Base-by-base conservation (phyloP, 495 filamentous ascomycete species). In the Trichoderma erinaceum region DNA sequence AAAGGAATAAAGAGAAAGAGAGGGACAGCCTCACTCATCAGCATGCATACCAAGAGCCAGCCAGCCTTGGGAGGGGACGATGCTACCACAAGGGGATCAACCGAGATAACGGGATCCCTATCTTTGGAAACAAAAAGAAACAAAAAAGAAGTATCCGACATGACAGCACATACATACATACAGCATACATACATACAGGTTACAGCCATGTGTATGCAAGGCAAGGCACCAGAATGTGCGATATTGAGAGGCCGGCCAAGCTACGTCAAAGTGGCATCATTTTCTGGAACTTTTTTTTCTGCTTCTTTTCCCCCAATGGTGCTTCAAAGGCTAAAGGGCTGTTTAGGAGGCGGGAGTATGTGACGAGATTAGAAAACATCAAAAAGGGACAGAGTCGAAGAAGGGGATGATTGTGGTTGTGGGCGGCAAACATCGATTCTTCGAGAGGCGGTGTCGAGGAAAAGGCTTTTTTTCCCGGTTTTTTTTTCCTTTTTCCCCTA, bases 231-330 rank as follows among this genome's bases (percentile, higher is more conserved):
- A 21, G n/a, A 15, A 15, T 12, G 5, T 61, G 56, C 25, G n/a
- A 29, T 27, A 18, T 32, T 18, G 56, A 61, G 25, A 35, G 56
- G 11, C 27, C 27, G 56, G 27, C 48, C 11, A 35, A 25, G 25
- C 56, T 61, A 61, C 56, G 56, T 61, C 56, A 61, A 61, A 11
- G 56, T 61, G 56, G 56, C 56, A 61, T 61, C 56, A 61, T 61
- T 27, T 21, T 18, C 29, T 12, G 25, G 23, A 4, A 7, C 27
- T 32, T 32, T 32, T 61, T 61, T 35, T 32, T 18, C 1, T 61
- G 13, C 1, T 32, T 13, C n/a, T 29, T 32, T 15, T 12, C 16
- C 12, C 16, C 16, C 29, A 13, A 29, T 61, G 2, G 4, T 25
- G 11, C 16, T 61, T 32, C 4, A 29, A 25, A 52, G 21, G 16